Conservation (phyloP, 2,329 filamentous ascomycete genomes). For the Beauveria sp. region DNA sequence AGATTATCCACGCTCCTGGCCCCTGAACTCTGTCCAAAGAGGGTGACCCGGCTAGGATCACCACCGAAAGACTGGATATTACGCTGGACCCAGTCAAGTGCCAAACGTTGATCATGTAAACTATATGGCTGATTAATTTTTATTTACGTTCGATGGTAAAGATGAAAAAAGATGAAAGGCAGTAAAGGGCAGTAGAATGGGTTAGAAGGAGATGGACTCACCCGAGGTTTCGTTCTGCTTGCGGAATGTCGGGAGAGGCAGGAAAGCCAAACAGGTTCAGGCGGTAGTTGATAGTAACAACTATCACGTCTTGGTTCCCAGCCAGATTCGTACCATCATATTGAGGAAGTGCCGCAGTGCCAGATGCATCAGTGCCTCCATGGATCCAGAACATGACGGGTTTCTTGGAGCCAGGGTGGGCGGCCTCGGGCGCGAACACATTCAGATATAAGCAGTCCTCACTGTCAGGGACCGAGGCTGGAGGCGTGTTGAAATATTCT, state of each 20-base stretch:
- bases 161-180: not conserved
- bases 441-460: constrained; percentile 30
- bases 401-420: constrained; percentile 17
- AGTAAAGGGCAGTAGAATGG: too few relatives aligned
- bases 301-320: constrained; percentile 34
- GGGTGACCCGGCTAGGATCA: constrained; percentile 51
- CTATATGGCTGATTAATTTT: constrained; percentile 8
- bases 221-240: constrained; percentile 18
- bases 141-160: not conserved
- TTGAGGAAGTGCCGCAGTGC: constrained; percentile 26
- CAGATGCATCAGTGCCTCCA: constrained; percentile 32
- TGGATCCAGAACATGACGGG: constrained; percentile 38
- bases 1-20: constrained; percentile 42
- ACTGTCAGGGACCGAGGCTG: constrained; percentile 18
- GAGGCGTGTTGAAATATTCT: constrained; percentile 19
- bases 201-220: constrained; percentile 7
- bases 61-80: constrained; percentile 58
- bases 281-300: constrained; percentile 41
- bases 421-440: constrained; percentile 21
- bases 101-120: constrained; percentile 44
- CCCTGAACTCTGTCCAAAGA: constrained; percentile 51
- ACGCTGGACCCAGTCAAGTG: constrained; percentile 52
- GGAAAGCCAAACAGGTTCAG: constrained; percentile 35
- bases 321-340: constrained; percentile 36
- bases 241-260: constrained; percentile 18